Conservation (phyloP, 345 rosid genomes). For the Luvunga scandens region DNA sequence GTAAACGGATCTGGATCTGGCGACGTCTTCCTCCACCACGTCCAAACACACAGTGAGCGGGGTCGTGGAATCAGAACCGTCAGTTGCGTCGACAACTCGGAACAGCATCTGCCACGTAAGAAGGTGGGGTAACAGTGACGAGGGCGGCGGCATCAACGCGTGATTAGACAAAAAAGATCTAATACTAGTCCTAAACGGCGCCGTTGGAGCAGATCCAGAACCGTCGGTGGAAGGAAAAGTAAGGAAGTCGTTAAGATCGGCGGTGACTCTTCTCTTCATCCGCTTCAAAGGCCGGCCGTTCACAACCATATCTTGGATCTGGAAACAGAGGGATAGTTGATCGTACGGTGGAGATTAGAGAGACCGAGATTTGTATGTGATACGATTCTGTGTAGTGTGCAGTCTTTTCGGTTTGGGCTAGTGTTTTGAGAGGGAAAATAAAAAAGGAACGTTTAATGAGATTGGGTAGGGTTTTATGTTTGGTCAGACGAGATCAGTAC, state of each 20-base stretch:
- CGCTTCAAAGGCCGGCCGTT: conserved; percentile 58
- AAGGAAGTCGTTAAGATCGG: conserved; percentile 57
- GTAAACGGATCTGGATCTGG: conserved; percentile 67
- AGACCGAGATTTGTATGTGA: not conserved
- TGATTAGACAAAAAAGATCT: conserved; percentile 42
- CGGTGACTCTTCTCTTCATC: conserved; percentile 69
- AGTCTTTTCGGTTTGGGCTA: not conserved
- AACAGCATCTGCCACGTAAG: conserved; percentile 55
- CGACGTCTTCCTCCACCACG: conserved; percentile 72
- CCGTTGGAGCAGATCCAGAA: not conserved
- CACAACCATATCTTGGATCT: conserved; percentile 40
- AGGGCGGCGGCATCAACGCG: conserved; percentile 49
- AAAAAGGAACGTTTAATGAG: not conserved
- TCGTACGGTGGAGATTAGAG: not conserved
- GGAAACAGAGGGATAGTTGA: conserved; percentile 11
- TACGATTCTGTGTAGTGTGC: not conserved
- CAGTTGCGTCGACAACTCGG: conserved; percentile 45
- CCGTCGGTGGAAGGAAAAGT: conserved; percentile 36
- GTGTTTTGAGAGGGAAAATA: conserved; percentile 13
- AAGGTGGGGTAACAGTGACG: conserved; percentile 53
- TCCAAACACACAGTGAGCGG: conserved; percentile 43
- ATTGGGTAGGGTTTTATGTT: not conserved
- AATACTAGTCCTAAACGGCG: conserved; percentile 47
- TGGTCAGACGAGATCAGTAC: not conserved
- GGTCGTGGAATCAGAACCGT: conserved; percentile 20